These are phyloP conservation scores for Manihot esculenta DNA, from an alignment of 441 rosid genomes.

Conservation along the genomic window DNA sequence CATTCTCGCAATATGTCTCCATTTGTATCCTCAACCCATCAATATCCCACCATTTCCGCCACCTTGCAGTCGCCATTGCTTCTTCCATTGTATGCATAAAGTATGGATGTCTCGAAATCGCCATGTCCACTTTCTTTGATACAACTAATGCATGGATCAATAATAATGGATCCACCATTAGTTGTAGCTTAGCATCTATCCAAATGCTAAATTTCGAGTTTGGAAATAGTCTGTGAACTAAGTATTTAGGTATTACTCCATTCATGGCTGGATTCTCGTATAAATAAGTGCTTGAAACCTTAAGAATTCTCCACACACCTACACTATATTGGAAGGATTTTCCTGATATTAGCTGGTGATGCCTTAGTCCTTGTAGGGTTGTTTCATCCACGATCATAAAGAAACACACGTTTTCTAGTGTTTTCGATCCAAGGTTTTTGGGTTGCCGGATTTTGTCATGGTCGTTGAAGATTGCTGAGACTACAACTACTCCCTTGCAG, in stretches of 20 bases:
- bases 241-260: slow-evolving; percentile 75
- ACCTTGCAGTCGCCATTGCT: slow-evolving; percentile 92
- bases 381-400: slow-evolving; percentile 79
- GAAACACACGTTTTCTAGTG: slow-evolving; percentile 58
- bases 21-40: slow-evolving; percentile 62
- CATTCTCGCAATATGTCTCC: slow-evolving; percentile 86
- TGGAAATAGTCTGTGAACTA: slow-evolving; percentile 79
- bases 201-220: slow-evolving; percentile 81
- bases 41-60: slow-evolving; percentile 92
- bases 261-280: slow-evolving; percentile 80
- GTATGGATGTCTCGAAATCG: slow-evolving; percentile 72
- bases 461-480: slow-evolving; percentile 81
- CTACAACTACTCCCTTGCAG: slow-evolving; percentile 66
- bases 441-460: slow-evolving; percentile 90
- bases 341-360: slow-evolving; percentile 44
- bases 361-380: slow-evolving; percentile 51
- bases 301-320: slow-evolving; percentile 75
- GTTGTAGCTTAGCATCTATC: slow-evolving; percentile 83
- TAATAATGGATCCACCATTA: slow-evolving; percentile 77
- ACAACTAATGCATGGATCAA: slow-evolving; percentile 69
- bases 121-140: slow-evolving; percentile 58
- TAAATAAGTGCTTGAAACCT: slow-evolving; percentile 34
- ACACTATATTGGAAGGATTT: slow-evolving; percentile 29
- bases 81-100: slow-evolving; percentile 80
- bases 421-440: slow-evolving; percentile 64